Evolutionary conservation across 2,329 filamentous ascomycete genomes (phyloP).

Genomic region (Fusarium proliferatum): DNA sequence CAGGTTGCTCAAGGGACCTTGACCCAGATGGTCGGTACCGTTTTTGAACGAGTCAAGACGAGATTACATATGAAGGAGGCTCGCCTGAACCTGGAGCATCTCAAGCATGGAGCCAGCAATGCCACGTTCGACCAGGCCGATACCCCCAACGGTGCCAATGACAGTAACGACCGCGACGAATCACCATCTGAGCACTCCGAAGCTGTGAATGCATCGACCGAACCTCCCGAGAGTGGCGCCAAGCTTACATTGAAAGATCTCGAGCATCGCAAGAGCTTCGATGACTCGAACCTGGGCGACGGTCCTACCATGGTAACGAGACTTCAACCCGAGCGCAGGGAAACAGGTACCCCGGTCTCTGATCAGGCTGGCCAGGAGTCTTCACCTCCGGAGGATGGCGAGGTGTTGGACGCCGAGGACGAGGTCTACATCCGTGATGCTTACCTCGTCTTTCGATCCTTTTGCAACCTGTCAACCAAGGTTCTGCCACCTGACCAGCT

Average conservation of each 20-base stretch:
- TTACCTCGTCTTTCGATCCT: slow-evolving; percentile 95
- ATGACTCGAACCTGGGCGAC: slow-evolving; percentile 74
- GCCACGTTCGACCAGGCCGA: slow-evolving; percentile 62
- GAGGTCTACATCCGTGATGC: slow-evolving; percentile 98
- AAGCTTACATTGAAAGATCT: slow-evolving; percentile 76
- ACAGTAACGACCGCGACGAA: slow-evolving; percentile 53
- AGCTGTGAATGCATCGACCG: slow-evolving; percentile 33
- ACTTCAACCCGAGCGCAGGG: slow-evolving; percentile 61
- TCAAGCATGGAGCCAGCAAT: slow-evolving; percentile 65
- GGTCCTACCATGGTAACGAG: slow-evolving; percentile 75
- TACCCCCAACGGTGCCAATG: slow-evolving; percentile 49
- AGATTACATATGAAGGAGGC: slow-evolving; percentile 89
- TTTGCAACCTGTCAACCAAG: slow-evolving; percentile 98
- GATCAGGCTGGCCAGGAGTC: slow-evolving; percentile 67
- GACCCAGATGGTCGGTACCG: slow-evolving; percentile 98
- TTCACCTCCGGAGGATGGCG: slow-evolving; percentile 65
- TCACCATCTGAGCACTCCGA: slow-evolving; percentile 50
- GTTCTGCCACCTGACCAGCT: slow-evolving; percentile 88
- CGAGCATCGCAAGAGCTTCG: slow-evolving; percentile 75
- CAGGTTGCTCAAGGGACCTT: slow-evolving; percentile 96
- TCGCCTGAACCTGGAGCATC: slow-evolving; percentile 67
- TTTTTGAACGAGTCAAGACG: slow-evolving; percentile 93
- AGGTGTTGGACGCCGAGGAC: slow-evolving; percentile 78
- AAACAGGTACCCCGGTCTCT: slow-evolving; percentile 58
- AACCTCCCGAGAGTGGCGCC: slow-evolving; percentile 52